Base-by-base conservation (phyloP, 139 green algal species). In the Ulvella scutata region DNA sequence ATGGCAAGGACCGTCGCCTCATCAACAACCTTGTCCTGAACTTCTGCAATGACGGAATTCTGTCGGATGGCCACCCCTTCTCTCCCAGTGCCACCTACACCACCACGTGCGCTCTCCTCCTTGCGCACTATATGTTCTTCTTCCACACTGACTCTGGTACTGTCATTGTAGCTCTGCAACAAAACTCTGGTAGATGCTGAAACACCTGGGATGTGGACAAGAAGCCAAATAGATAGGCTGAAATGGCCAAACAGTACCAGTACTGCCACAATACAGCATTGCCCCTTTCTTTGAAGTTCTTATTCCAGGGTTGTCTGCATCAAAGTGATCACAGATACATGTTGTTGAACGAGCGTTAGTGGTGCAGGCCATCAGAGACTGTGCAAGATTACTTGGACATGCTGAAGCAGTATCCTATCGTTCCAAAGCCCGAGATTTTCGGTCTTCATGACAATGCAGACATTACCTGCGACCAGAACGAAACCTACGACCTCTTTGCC, bases 401-500 rank as follows among this genome's bases (percentile, higher is more conserved):
- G 9, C 2, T 67, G 51, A n/a, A 26, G n/a, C 31, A n/a, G 51
- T 67, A 67, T 26, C 85, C 86, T n/a, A 83, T 89, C 43, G 79
- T 78, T 36, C 79, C 81, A 10, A 38, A 80, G 2, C 87, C 87
- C 9, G 88, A 89, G 72, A 86, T 83, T 3, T 90, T 93, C 75
- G 87, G 88, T 3, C 80, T 91, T 59, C 88, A 93, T 59, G 77
- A 79, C 3, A 93, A 93, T 38, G 83, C 83, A 0, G 83, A 87
- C 75, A 89, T 88, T 76, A 89, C 83, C n/a, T 89, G 83, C 67
- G 85, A 89, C 79, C 83, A 87, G 81, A 88, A 90, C 37, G 89
- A 94, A 79, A 91, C 87, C n/a, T 91, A 91, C 73, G 84, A 84
- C 60, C 82, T 92, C 82, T 89, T 91, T 31, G 79, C 76, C 2